Conservation (phyloP, 305 asterid species). For the Fraxinus latifolia region DNA sequence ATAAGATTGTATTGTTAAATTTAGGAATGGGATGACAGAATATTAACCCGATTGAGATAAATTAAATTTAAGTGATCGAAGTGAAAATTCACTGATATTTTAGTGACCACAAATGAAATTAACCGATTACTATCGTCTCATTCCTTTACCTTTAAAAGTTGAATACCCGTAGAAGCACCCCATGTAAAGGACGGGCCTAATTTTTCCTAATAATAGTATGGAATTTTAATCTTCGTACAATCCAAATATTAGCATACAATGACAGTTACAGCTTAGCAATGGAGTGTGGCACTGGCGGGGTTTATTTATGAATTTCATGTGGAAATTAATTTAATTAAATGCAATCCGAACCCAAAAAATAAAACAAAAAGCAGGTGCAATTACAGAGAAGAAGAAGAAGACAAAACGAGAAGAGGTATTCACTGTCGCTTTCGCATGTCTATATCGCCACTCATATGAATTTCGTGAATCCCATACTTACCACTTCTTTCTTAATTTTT, state of each 20-base stretch:
- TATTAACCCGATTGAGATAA: no score
- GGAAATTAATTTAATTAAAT: neutral
- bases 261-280: neutral
- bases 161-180: no score
- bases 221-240: neutral
- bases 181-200: neutral
- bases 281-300: neutral
- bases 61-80: no score
- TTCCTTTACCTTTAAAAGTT: neutral
- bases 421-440: conserved; percentile 32
- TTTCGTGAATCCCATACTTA: conserved; percentile 59
- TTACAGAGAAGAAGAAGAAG: neutral
- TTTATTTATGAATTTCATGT: neutral
- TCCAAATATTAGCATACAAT: neutral
- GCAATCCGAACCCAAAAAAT: neutral
- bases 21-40: no score
- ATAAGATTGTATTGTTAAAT: no score
- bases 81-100: no score
- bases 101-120: no score
- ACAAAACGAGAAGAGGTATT: neutral
- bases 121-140: no score
- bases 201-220: neutral
- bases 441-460: conserved; percentile 44
- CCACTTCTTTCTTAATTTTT: conserved; percentile 12
- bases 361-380: neutral